These are phyloP conservation scores for Termitomyces sp. DNA, from an alignment of 768 basidiomycete species.

Conservation along the genomic window DNA sequence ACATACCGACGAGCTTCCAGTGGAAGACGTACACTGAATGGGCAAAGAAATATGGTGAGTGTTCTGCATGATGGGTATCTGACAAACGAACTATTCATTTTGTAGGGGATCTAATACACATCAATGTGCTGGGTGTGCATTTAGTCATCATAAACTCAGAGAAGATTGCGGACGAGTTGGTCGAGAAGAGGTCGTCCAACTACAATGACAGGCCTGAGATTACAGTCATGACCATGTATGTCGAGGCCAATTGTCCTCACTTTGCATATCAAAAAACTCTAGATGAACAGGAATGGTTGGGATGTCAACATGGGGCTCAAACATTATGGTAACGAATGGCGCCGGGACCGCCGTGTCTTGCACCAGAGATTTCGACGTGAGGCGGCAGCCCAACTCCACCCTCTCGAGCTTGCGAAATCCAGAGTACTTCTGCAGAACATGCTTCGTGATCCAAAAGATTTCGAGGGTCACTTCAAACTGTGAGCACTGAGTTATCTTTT, in stretches of 20 bases:
- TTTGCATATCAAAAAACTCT: background rate
- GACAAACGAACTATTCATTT: too few relatives aligned
- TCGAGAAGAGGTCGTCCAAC: slow-evolving; percentile 13
- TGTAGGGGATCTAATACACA: slow-evolving; percentile 9
- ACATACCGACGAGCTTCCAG: slow-evolving; percentile 17
- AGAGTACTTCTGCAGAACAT: slow-evolving; percentile 5
- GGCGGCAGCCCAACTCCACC: slow-evolving; percentile 3
- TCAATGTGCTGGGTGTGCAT: slow-evolving; percentile 11
- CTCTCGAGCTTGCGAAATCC: slow-evolving; percentile 6
- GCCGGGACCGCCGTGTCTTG: slow-evolving; percentile 5
- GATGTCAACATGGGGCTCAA: slow-evolving; percentile 9
- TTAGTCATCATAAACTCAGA: slow-evolving; percentile 14
- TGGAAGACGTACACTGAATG: slow-evolving; percentile 19
- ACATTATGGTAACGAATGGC: slow-evolving; percentile 8
- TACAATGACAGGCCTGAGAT: slow-evolving; percentile 12
- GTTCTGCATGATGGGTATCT: background rate
- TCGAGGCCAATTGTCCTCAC: background rate
- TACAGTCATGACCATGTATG: slow-evolving; percentile 9
- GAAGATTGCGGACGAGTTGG: slow-evolving; percentile 11
- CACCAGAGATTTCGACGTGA: slow-evolving; percentile 9
- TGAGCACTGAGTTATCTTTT: background rate
- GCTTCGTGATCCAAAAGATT: slow-evolving; percentile 4
- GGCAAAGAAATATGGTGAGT: slow-evolving; percentile 12
- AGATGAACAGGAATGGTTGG: slow-evolving; percentile 6
- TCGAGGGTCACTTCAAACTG: slow-evolving; percentile 7